Conservation (phyloP, 225 moss, liverwort and hornwort species). For the Ulota crispa region DNA sequence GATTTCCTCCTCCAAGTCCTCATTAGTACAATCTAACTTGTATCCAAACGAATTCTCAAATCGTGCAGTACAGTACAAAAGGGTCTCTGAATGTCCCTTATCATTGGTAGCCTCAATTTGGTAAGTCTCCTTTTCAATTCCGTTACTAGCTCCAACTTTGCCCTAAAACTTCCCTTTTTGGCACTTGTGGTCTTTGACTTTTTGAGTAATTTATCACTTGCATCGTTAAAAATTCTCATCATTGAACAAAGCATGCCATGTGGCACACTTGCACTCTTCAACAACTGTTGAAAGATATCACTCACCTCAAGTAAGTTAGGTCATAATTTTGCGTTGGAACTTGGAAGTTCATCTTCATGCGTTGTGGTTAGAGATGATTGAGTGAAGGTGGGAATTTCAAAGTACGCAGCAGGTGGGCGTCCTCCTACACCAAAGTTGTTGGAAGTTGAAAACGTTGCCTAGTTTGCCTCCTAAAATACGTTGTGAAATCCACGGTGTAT, state of each 20-base stretch:
- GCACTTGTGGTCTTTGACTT: too few species aligned
- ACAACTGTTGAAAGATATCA: neutral
- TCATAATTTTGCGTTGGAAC: neutral
- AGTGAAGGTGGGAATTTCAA: neutral
- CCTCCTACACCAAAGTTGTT: neutral
- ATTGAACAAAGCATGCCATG: neutral
- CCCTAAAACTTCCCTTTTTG: neutral
- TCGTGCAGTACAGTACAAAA: neutral
- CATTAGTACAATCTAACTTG: neutral
- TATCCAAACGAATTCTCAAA: too few species aligned
- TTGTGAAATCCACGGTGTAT: too few species aligned
- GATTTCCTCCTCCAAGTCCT: neutral
- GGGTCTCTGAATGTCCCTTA: neutral
- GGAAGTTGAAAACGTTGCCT: neutral
- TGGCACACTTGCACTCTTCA: neutral
- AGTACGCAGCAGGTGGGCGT: neutral
- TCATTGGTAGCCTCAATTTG: neutral
- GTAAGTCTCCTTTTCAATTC: neutral
- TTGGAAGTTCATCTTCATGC: neutral
- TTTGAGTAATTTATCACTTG: neutral
- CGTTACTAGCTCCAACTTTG: neutral
- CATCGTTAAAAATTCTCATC: neutral
- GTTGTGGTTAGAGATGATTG: neutral
- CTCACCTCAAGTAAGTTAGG: neutral
- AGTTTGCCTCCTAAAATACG: neutral